Conservation (phyloP, 208 protist genomes). For the Phytomonas serpens region DNA sequence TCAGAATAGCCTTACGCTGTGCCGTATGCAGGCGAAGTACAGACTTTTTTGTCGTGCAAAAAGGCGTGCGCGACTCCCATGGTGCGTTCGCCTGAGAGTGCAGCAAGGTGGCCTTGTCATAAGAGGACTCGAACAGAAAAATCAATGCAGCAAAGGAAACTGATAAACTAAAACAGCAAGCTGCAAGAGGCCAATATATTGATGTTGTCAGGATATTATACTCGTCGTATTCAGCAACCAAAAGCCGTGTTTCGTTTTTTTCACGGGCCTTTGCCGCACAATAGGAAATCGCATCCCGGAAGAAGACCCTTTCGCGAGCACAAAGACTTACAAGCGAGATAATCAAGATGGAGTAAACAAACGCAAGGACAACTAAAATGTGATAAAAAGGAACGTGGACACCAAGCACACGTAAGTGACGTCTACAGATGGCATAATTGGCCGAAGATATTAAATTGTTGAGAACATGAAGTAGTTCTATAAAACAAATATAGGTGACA, state of each 20-base stretch:
- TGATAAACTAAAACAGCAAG: constrained; percentile 35
- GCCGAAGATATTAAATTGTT: constrained; percentile 28
- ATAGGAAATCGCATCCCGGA: constrained; percentile 28
- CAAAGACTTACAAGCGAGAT: constrained; percentile 46
- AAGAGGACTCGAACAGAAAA: constrained; percentile 35
- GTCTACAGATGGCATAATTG: constrained; percentile 56
- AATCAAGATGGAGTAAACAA: constrained; percentile 49
- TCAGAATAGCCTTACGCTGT: constrained; percentile 73
- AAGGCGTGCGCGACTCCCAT: constrained; percentile 59
- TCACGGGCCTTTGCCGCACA: constrained; percentile 30
- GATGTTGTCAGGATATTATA: constrained; percentile 58
- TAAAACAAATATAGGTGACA: constrained; percentile 43
- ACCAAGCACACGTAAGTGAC: constrained; percentile 62
- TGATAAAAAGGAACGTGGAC: constrained; percentile 76
- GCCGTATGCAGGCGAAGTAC: constrained; percentile 72
- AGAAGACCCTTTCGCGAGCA: constrained; percentile 40
- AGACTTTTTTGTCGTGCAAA: constrained; percentile 58
- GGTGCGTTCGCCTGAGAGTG: constrained; percentile 70
- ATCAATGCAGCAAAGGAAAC: constrained; percentile 39
- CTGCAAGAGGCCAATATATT: constrained; percentile 64
- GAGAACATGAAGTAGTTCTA: constrained; percentile 62
- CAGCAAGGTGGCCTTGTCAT: constrained; percentile 41
- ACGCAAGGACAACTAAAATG: constrained; percentile 44
- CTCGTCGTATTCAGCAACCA: constrained; percentile 52
- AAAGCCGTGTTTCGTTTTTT: constrained; percentile 19